Evolutionary conservation across 169 alveolate genomes (phyloP), one percentile per base, ranked within the genome.

Genomic region (Cyclospora cayetanensis): DNA sequence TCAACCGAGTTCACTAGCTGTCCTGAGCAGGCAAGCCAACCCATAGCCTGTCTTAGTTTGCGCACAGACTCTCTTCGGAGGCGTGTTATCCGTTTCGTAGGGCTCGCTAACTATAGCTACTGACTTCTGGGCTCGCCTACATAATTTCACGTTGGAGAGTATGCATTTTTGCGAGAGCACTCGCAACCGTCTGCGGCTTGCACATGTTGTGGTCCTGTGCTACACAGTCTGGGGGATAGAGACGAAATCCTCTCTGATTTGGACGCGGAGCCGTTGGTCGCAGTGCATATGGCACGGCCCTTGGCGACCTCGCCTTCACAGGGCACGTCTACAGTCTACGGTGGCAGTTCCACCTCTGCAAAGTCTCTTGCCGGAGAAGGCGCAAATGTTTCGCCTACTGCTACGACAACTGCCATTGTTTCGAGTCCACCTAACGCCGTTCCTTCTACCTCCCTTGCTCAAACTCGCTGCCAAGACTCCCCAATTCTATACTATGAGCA

Each of bases 181-280:
- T 18, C 68, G 4, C 29, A 7, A 11, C 29, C 1, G 29, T 1
- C 74, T 18, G n/a, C 35, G 4, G 7, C 34, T 4, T 39, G 9
- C 11, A 5, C 29, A 4, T 2, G 9, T 1, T 12, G 41, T n/a
- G 9, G 20, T n/a, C 9, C 37, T 2, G 18, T n/a, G n/a, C n/a
- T n/a, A n/a, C n/a, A 27, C 87, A 77, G 87, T 43, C 41, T 77
- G 27, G 87, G 68, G 87, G 46, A 43, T 15, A 43, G 87, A 20
- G 87, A 43, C 25, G 29, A 42, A 4, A 41, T 77, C 9, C 41
- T 77, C 22, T 11, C 1, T 11, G 68, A 50, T 4, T 31, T 77
- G 39, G 68, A 77, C 41, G 87, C 55, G 68, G 87, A 77, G 60
- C 87, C 87, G 29, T 43, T 77, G n/a, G 87, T 77, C 1, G 87